Conservation (phyloP, 305 asterid species). For the Stenogyne calaminthoides region DNA sequence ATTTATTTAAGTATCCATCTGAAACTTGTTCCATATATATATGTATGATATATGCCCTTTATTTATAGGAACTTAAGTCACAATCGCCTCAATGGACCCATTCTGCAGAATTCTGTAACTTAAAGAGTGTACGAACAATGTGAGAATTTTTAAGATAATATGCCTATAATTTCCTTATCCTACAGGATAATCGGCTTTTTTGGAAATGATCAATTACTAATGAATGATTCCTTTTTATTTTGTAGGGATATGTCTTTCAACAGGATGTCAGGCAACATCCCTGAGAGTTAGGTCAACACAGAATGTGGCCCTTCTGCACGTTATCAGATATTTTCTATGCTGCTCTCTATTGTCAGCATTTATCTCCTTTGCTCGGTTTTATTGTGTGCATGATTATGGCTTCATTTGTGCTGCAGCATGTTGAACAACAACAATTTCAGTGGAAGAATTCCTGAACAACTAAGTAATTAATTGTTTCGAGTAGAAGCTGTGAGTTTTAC, state of each 20-base stretch:
- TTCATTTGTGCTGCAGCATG: slow-evolving; percentile 48
- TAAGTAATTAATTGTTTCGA: slow-evolving; percentile 85
- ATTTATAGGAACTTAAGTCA: slow-evolving; percentile 74
- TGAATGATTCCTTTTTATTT: background rate
- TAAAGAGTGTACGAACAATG: slow-evolving; percentile 81
- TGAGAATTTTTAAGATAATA: slow-evolving; percentile 38
- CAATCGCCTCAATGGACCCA: slow-evolving; percentile 65
- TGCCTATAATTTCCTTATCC: background rate
- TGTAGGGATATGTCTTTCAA: slow-evolving; percentile 83
- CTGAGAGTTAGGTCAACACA: slow-evolving; percentile 89
- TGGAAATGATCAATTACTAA: background rate
- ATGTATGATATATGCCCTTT: background rate
- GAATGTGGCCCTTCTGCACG: slow-evolving; percentile 83
- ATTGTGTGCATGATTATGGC: background rate
- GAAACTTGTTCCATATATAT: background rate
- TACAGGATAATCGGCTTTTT: background rate
- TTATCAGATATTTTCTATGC: background rate
- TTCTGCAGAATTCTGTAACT: slow-evolving; percentile 81
- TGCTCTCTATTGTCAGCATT: background rate
- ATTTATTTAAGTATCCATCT: background rate
- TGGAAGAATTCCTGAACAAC: slow-evolving; percentile 81
- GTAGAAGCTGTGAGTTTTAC: slow-evolving; percentile 62
- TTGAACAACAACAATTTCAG: slow-evolving; percentile 64
- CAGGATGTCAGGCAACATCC: slow-evolving; percentile 65
- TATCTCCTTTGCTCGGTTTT: background rate